Base-by-base conservation (phyloP, 2,329 filamentous ascomycete species). In the Pseudogymnoascus sp. region DNA sequence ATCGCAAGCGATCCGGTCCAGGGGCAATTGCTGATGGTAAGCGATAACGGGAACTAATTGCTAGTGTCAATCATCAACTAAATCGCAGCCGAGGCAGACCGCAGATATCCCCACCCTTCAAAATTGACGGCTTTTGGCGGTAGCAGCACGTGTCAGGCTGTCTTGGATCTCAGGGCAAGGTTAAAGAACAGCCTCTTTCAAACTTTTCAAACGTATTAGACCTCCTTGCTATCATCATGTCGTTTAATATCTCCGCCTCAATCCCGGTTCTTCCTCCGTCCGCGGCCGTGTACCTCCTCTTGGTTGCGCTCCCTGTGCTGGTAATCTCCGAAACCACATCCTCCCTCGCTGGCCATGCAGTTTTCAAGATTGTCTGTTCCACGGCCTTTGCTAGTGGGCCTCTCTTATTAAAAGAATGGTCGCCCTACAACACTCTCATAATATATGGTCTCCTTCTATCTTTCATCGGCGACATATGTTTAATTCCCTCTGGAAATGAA, bases 361-460 rank as follows among this genome's bases (percentile, higher is more conserved):
- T 74, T 16, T 71, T 72, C 66, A 74, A 74, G 65, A 70, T 71
- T 62, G 61, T 73, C 57, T 74, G 71, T 5, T 73, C 71, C 6
- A 60, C 67, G 1, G 71, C 72, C 19, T 74, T 74, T 60, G 62
- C 70, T 34, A 67, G 67, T 61, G 68, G 66, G 7, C 70, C 72
- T 31, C 63, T 73, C 1, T 64, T 69, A 21, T 60, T 67, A 31
- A 65, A 67, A n/a, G 61, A 71, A 13, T 69, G 67, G 60, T 65
- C 68, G 10, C 62, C 65, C 2, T 72, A 72, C 54, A 63, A 64
- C 34, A 60, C 43, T 19, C 63, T 68, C 28, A 69, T 73, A 28
- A 68, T 70, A 19, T 65, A 65, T n/a, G 71, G 70, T 11, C 68
- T 72, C 28, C 5, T 68, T 14, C 69, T 69, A 62, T 73, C 72